Evolutionary conservation across 768 basidiomycete species (phyloP).

Genomic region (Strobilomyces confusus): DNA sequence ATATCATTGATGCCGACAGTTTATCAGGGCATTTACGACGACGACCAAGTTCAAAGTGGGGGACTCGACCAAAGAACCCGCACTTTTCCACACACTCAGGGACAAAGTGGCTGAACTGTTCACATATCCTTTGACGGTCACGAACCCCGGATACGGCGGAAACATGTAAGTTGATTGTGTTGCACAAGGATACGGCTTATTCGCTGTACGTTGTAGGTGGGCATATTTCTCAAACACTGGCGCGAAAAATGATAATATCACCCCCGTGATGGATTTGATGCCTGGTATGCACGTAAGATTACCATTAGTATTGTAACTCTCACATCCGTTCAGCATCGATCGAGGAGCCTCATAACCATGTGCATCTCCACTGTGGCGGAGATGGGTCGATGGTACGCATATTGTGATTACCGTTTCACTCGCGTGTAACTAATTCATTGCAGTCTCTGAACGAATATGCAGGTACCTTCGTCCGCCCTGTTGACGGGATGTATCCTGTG

Average conservation of each 20-base stretch:
- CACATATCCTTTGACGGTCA: constrained; percentile 10
- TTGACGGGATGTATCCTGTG: not conserved
- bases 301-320: not conserved
- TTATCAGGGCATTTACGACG: constrained; percentile 3
- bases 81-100: constrained; percentile 14
- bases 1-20: not conserved
- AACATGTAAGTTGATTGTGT: constrained; percentile 12
- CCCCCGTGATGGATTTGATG: not conserved
- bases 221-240: constrained; percentile 12
- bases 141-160: constrained; percentile 8
- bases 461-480: not conserved
- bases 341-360: constrained; percentile 18
- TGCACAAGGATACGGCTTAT: not conserved
- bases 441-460: constrained; percentile 18
- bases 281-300: not conserved
- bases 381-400: constrained; percentile 16
- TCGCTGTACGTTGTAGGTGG: constrained; percentile 5
- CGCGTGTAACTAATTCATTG: not conserved
- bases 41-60: not conserved
- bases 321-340: constrained; percentile 10
- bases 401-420: not conserved
- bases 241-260: not conserved
- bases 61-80: not conserved
- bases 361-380: constrained; percentile 13
- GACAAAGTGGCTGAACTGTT: constrained; percentile 12